Conservation (phyloP, 1,284 basidiomycete genomes). For the Meira miltonrushii region DNA sequence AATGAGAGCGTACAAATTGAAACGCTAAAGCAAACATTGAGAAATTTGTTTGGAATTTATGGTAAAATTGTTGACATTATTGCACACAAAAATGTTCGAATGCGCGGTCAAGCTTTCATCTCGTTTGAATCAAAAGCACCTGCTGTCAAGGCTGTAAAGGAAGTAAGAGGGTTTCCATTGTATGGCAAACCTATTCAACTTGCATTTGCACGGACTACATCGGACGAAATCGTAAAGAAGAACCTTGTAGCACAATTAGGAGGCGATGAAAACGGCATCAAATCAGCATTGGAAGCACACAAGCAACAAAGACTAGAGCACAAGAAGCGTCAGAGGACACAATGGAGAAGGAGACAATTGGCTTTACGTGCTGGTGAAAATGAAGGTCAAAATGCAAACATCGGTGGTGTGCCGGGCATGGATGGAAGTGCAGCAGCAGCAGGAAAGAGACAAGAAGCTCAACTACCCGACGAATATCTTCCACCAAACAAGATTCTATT, state of each 20-base stretch:
- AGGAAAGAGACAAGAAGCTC: constrained; percentile 8
- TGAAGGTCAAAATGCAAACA: neutral
- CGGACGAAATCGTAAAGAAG: constrained; percentile 72
- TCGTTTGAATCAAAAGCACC: constrained; percentile 75
- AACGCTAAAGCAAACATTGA: constrained; percentile 83
- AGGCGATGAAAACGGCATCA: constrained; percentile 17
- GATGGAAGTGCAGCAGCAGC: neutral
- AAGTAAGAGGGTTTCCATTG: constrained; percentile 86
- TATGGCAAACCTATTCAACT: constrained; percentile 99
- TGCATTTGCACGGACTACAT: constrained; percentile 78
- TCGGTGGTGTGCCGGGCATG: neutral
- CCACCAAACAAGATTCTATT: constrained; percentile 99
- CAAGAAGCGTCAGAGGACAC: neutral
- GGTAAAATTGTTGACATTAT: constrained; percentile 85
- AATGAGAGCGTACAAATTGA: constrained; percentile 88
- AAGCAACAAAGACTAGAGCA: constrained; percentile 27
- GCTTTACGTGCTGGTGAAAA: constrained; percentile 5
- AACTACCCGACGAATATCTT: constrained; percentile 95
- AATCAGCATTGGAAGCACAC: constrained; percentile 30
- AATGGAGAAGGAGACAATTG: constrained; percentile 1
- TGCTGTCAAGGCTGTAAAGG: constrained; percentile 80
- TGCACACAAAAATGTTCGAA: constrained; percentile 84
- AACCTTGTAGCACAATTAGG: constrained; percentile 60
- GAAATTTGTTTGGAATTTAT: constrained; percentile 85
- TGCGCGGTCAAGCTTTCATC: constrained; percentile 98